Evolutionary conservation across 2,329 filamentous ascomycete species (phyloP).

Genomic region (Exophiala xenobiotica): DNA sequence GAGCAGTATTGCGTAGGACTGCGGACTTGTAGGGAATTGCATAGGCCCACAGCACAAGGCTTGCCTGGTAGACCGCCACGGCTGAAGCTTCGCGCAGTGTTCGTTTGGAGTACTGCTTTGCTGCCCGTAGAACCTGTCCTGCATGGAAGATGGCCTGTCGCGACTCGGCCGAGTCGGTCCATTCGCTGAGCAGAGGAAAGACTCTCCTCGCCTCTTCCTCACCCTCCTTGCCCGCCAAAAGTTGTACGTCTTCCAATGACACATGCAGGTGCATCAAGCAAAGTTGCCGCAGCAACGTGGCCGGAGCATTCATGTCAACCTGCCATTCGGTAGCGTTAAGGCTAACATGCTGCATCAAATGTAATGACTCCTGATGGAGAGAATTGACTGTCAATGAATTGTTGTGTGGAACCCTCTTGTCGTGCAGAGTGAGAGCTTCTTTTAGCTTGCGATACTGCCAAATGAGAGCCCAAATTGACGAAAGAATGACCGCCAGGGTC

Average conservation of each 20-base stretch:
- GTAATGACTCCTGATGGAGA: background rate
- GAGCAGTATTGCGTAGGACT: constrained; percentile 43
- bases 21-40: constrained; percentile 53
- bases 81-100: constrained; percentile 66
- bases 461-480: constrained; percentile 3
- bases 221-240: constrained; percentile 46
- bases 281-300: background rate
- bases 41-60: constrained; percentile 68
- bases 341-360: constrained; percentile 19
- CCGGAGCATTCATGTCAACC: background rate
- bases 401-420: background rate
- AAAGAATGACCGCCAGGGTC: background rate
- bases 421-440: background rate
- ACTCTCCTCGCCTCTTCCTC: constrained; percentile 40
- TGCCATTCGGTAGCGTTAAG: constrained; percentile 36
- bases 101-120: constrained; percentile 53
- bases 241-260: constrained; percentile 45
- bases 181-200: constrained; percentile 38
- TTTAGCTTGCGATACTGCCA: background rate
- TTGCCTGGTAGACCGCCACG: constrained; percentile 67
- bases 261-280: constrained; percentile 36
- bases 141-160: constrained; percentile 63
- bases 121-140: constrained; percentile 64
- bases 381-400: background rate
- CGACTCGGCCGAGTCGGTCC: constrained; percentile 39